These are phyloP conservation scores for Dioscorea zingiberensis DNA, from an alignment of 106 monocot species.

Conservation along the genomic window DNA sequence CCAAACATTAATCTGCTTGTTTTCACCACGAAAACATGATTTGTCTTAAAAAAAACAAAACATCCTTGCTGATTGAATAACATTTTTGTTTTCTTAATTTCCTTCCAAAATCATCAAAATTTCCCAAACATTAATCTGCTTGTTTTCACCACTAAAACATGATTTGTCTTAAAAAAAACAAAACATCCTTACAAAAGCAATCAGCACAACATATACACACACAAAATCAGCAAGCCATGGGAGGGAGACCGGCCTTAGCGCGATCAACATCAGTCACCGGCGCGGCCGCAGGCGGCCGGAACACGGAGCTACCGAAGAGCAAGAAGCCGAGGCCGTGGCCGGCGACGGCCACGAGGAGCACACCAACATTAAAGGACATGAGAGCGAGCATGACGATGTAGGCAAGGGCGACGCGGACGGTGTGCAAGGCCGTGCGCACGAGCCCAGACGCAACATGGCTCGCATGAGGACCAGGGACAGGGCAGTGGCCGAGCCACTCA, in stretches of 20 bases:
- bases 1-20: too few species aligned
- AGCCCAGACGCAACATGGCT: conserved; percentile 15
- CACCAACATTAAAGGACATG: conserved; percentile 73
- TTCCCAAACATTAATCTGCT: too few species aligned
- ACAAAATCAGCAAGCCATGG: conserved; percentile 2
- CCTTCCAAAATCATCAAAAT: too few species aligned
- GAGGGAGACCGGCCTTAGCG: not conserved
- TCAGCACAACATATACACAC: too few species aligned
- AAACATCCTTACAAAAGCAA: too few species aligned
- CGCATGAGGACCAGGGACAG: conserved; percentile 30
- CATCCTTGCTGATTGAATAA: too few species aligned
- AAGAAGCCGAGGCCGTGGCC: conserved; percentile 43
- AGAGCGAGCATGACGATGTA: conserved; percentile 59
- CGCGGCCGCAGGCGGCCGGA: not conserved
- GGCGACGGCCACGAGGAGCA: conserved; percentile 26
- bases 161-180: too few species aligned
- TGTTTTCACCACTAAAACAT: too few species aligned
- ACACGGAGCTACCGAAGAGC: conserved; percentile 13
- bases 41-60: too few species aligned
- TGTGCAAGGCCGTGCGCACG: conserved; percentile 24
- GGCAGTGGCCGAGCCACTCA: too few species aligned
- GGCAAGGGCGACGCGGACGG: conserved; percentile 27
- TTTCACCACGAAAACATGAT: too few species aligned
- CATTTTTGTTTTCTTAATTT: too few species aligned
- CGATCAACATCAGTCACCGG: not conserved